Conservation (phyloP, 768 basidiomycete genomes). For the Xanthoconium purpureum region DNA sequence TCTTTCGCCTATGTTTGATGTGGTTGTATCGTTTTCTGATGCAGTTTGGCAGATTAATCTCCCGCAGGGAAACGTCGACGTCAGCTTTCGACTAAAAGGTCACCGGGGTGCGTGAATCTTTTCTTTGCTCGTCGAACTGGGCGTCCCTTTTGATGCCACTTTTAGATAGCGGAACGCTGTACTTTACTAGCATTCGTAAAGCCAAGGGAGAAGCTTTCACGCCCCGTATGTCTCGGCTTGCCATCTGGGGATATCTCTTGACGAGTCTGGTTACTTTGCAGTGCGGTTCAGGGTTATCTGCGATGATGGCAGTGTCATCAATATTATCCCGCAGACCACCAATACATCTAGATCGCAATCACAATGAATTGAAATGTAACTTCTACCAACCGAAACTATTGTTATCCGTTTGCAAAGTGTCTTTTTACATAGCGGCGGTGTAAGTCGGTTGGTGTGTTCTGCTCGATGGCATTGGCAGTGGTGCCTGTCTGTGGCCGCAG, state of each 20-base stretch:
- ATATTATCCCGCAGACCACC: slow-evolving; percentile 20
- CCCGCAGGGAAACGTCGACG: slow-evolving; percentile 71
- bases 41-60: slow-evolving; percentile 54
- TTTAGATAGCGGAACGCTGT: slow-evolving; percentile 69
- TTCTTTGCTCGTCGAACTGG: background rate
- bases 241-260: background rate
- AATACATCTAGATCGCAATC: background rate
- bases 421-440: background rate
- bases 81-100: slow-evolving; percentile 73
- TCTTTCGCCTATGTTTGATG: background rate
- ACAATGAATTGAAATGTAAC: background rate
- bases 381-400: background rate
- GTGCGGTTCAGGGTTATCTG: slow-evolving; percentile 68
- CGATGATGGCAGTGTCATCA: slow-evolving; percentile 53
- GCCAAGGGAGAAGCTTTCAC: slow-evolving; percentile 69
- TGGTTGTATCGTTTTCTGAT: background rate
- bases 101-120: slow-evolving; percentile 49
- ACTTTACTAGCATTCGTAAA: slow-evolving; percentile 81
- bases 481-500: background rate
- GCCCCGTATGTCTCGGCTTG: slow-evolving; percentile 42
- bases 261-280: slow-evolving; percentile 19
- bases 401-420: background rate
- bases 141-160: background rate
- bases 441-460: background rate
- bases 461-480: background rate